Percentiles rank a stretch among this genome's conserved stretches.
phyloP scores from a whole-genome alignment of 257 asterid genomes.

The Plectranthus barbatus region DNA sequence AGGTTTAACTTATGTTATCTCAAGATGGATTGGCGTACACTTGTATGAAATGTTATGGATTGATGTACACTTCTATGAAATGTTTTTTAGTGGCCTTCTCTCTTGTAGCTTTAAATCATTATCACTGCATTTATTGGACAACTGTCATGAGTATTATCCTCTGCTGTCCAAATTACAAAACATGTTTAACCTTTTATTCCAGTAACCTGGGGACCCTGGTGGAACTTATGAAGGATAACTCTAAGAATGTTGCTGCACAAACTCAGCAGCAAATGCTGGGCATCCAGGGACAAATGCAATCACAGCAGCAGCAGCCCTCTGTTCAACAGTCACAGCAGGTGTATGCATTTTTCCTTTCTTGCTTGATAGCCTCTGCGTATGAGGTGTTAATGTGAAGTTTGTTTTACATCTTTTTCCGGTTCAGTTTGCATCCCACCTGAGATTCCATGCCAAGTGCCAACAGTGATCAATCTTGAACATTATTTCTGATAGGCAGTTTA shows the following conservation, averaged over 20 bases:
- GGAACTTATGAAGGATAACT: constrained; percentile 76
- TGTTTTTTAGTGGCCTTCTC: neutral
- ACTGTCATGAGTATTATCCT: constrained; percentile 9
- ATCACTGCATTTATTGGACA: neutral
- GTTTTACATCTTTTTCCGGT: neutral
- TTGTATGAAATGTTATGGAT: neutral
- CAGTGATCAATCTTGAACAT: neutral
- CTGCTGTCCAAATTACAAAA: constrained; percentile 3
- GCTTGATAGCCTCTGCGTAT: neutral
- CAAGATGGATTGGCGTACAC: neutral
- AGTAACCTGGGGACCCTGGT: constrained; percentile 65
- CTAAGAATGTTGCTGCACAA: constrained; percentile 52
- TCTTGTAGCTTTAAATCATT: constrained; percentile 2
- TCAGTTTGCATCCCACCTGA: neutral
- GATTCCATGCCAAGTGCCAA: neutral
- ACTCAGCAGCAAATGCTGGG: constrained; percentile 57
- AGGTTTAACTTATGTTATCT: neutral
- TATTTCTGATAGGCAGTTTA: neutral
- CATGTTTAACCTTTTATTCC: constrained; percentile 20
- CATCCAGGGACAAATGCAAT: constrained; percentile 58
- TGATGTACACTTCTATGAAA: neutral
- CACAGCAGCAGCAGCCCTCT: constrained; percentile 54
- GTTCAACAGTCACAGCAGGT: constrained; percentile 75
- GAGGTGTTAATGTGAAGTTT: neutral
- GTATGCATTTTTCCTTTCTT: constrained; percentile 11